Conservation (phyloP, 352 stramenopile genomes). For the Phytopythium oedochilum region DNA sequence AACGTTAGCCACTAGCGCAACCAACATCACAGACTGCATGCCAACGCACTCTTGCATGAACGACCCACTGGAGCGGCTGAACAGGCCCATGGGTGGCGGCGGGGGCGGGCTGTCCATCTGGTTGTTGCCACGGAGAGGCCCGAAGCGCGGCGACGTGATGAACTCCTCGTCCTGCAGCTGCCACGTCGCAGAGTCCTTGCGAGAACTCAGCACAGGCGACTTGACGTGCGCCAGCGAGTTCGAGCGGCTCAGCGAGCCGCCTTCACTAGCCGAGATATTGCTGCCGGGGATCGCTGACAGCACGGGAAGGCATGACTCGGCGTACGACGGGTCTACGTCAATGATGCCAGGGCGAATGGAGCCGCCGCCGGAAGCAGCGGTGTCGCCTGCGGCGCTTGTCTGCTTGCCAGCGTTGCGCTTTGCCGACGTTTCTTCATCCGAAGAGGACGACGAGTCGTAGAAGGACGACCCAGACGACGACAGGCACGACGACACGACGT, state of each 20-base stretch:
- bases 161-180: constrained; percentile 69
- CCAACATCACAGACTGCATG: neutral
- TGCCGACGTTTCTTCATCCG: constrained; percentile 21
- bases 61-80: constrained; percentile 21
- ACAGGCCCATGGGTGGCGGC: constrained; percentile 16
- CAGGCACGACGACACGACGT: constrained; percentile 35
- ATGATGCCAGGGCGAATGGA: constrained; percentile 11
- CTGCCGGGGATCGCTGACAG: constrained; percentile 38
- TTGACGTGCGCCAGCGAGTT: constrained; percentile 38
- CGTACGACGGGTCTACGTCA: constrained; percentile 36
- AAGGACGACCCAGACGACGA: constrained; percentile 53
- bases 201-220: constrained; percentile 47
- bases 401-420: constrained; percentile 11
- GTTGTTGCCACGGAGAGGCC: constrained; percentile 15
- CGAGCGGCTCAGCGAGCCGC: constrained; percentile 16
- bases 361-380: constrained; percentile 2
- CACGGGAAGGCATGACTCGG: constrained; percentile 38
- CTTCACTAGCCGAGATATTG: constrained; percentile 46
- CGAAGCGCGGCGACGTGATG: constrained; percentile 49
- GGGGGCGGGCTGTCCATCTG: constrained; percentile 8
- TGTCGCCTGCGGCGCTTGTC: neutral
- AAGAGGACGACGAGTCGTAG: constrained; percentile 41
- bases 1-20: constrained; percentile 3
- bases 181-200: constrained; percentile 64
- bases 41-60: constrained; percentile 26